These are phyloP conservation scores for Colletotrichum nymphaeae DNA, from an alignment of 2,329 filamentous ascomycete species.

Conservation along the genomic window DNA sequence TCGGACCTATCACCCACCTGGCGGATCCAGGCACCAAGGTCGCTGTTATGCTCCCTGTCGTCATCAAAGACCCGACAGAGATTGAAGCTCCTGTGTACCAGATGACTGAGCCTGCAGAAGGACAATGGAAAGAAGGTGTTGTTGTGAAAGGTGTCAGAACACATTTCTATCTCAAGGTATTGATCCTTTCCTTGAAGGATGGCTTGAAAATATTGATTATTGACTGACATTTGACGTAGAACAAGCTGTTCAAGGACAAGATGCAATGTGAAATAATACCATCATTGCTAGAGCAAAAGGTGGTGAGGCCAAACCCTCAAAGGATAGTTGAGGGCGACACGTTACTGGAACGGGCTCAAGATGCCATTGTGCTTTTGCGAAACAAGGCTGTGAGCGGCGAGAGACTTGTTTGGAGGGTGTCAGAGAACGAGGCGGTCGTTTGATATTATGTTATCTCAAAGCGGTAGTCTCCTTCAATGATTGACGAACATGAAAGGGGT, in stretches of 20 bases:
- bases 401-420: conserved; percentile 51
- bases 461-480: no score
- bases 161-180: conserved; percentile 62
- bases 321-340: conserved; percentile 54
- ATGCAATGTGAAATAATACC: conserved; percentile 67
- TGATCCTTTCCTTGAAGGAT: background rate
- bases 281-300: conserved; percentile 51
- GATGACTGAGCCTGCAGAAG: conserved; percentile 59
- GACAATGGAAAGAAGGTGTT: conserved; percentile 64
- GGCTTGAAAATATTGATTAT: no score
- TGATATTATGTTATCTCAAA: background rate
- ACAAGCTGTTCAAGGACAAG: conserved; percentile 65
- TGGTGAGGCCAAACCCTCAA: conserved; percentile 54
- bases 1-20: conserved; percentile 62
- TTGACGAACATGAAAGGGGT: no score
- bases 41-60: conserved; percentile 70
- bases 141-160: conserved; percentile 65
- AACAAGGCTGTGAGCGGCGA: conserved; percentile 53
- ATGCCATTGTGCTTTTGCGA: conserved; percentile 49
- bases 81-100: conserved; percentile 61
- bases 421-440: background rate
- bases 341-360: conserved; percentile 51
- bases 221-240: conserved; percentile 48
- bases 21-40: conserved; percentile 61
- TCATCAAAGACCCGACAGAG: conserved; percentile 62